These are phyloP conservation scores for Diphasiastrum complanatum DNA, from an alignment of 83 land plant genomes.

Conservation along the genomic window DNA sequence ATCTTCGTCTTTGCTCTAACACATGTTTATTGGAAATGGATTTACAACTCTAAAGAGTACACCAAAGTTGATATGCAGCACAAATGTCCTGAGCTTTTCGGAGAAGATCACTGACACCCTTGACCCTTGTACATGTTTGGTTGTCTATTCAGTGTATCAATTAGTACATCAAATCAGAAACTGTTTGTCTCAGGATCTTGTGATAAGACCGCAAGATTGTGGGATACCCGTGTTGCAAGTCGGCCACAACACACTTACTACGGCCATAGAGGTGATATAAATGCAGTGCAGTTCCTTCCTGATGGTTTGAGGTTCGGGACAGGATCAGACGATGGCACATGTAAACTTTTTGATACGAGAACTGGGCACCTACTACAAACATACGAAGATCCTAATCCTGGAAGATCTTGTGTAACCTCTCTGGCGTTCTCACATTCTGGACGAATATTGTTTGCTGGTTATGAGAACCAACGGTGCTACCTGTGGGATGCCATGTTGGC, in stretches of 20 bases:
- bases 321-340: slow-evolving; percentile 93
- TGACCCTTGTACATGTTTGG: slow-evolving; percentile 5
- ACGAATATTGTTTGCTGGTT: slow-evolving; percentile 89
- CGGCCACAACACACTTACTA: slow-evolving; percentile 71
- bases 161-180: slow-evolving; percentile 54
- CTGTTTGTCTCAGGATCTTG: slow-evolving; percentile 97
- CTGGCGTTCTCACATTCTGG: slow-evolving; percentile 96
- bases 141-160: slow-evolving; percentile 61
- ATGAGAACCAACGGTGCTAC: slow-evolving; percentile 70
- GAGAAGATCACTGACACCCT: too few relatives aligned
- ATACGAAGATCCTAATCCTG: slow-evolving; percentile 42
- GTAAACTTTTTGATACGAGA: slow-evolving; percentile 79
- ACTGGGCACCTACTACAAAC: slow-evolving; percentile 91
- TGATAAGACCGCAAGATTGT: slow-evolving; percentile 80
- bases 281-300: slow-evolving; percentile 83
- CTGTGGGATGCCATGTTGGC: slow-evolving; percentile 86
- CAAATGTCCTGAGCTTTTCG: too few relatives aligned
- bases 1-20: too few relatives aligned
- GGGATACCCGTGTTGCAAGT: slow-evolving; percentile 84
- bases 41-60: too few relatives aligned
- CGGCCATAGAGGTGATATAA: slow-evolving; percentile 89
- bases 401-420: slow-evolving; percentile 51
- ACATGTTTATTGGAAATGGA: too few relatives aligned
- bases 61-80: too few relatives aligned
- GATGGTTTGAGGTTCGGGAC: slow-evolving; percentile 89